A percentile compares a stretch with the other conserved stretches of the same genome.
Conservation (phyloP, 108 stramenopile genomes). For the Schizochytrium sp. region DNA sequence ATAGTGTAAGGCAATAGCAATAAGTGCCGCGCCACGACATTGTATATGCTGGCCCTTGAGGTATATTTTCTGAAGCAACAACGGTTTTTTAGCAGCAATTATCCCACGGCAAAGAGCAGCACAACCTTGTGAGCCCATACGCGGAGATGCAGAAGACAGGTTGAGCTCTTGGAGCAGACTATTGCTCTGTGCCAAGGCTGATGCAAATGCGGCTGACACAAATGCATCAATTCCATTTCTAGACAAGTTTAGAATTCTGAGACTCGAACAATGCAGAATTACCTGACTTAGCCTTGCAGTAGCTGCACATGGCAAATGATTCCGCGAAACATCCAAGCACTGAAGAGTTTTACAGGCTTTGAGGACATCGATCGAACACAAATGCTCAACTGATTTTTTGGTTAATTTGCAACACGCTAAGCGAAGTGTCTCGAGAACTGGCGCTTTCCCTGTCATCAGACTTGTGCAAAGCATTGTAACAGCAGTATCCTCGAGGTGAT, state of each 20-base stretch:
- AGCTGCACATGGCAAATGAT: neutral
- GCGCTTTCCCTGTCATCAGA: neutral
- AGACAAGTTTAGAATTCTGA: neutral
- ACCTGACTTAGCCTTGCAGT: neutral
- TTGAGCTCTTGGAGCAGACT: neutral
- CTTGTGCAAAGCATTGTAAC: neutral
- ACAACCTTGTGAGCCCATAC: conserved; percentile 4
- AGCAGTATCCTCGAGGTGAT: neutral
- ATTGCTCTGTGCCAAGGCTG: neutral
- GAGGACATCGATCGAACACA: neutral
- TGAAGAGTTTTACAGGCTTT: neutral
- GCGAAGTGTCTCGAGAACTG: neutral
- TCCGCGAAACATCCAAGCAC: conserved; percentile 1
- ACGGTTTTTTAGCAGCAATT: neutral
- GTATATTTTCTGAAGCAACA: neutral
- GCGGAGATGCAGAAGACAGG: neutral
- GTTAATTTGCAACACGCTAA: neutral
- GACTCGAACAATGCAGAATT: neutral
- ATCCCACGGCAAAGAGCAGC: neutral
- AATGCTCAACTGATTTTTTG: neutral
- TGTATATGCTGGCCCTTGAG: neutral
- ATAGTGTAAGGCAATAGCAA: neutral
- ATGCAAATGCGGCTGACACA: neutral
- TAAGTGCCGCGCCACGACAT: neutral
- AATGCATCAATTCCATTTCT: neutral